Percentiles rank a stretch among this genome's conserved stretches.
phyloP scores from a whole-genome alignment of 1,139 yeast genomes.

The Groenewaldozyma auringiensis region DNA sequence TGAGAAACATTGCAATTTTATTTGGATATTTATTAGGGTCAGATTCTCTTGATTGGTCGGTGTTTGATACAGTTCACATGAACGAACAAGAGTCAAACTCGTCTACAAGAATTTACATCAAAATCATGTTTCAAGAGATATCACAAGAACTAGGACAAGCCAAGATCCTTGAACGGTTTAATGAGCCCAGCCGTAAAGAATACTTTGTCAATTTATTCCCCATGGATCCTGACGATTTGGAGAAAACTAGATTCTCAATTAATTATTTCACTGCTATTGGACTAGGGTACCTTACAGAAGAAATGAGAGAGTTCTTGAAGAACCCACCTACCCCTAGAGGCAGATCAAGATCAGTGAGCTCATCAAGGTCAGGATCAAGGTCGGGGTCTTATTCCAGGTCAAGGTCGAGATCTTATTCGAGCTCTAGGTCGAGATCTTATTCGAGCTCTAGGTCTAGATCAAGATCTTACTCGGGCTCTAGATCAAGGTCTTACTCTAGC shows the following conservation, averaged over 20 bases:
- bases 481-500: slow-evolving; percentile 13
- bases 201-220: slow-evolving; percentile 36
- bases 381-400: slow-evolving; percentile 19
- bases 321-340: slow-evolving; percentile 28
- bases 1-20: slow-evolving; percentile 74
- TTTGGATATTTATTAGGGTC: slow-evolving; percentile 81
- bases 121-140: slow-evolving; percentile 73
- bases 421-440: slow-evolving; percentile 17
- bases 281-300: slow-evolving; percentile 73
- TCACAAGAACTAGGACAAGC: slow-evolving; percentile 67
- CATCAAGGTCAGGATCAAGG: slow-evolving; percentile 6
- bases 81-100: slow-evolving; percentile 72
- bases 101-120: slow-evolving; percentile 72
- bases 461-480: slow-evolving; percentile 7
- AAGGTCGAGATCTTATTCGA: slow-evolving; percentile 12
- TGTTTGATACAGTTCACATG: slow-evolving; percentile 43
- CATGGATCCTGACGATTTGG: slow-evolving; percentile 33
- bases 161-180: slow-evolving; percentile 43
- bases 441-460: slow-evolving; percentile 10
- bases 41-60: slow-evolving; percentile 62
- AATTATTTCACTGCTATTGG: slow-evolving; percentile 93
- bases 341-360: slow-evolving; percentile 9
- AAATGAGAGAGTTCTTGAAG: slow-evolving; percentile 56
- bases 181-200: slow-evolving; percentile 39
- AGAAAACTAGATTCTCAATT: slow-evolving; percentile 70